Evolutionary conservation across 306 rosid species (phyloP).

Genomic region (Corylus americana): DNA sequence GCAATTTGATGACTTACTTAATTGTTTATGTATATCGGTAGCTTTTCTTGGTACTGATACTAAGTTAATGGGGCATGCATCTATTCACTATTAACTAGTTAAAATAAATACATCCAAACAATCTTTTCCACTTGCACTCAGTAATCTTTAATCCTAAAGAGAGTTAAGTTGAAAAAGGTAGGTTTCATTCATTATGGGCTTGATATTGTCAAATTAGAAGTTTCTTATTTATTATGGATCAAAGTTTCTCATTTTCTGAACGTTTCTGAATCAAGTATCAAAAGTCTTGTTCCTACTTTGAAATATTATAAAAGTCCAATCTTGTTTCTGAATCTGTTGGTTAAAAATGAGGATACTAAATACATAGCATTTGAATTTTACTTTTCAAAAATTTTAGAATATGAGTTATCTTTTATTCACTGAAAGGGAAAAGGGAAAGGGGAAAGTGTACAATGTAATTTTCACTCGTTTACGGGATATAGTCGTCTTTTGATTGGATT

Average conservation of each 20-base stretch:
- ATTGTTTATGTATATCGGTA: background rate
- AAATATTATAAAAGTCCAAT: no score
- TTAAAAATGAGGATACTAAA: no score
- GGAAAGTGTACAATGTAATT: no score
- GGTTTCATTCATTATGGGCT: background rate
- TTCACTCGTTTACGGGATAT: background rate
- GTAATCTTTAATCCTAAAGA: no score
- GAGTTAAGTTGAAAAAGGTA: background rate
- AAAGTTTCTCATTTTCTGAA: constrained; percentile 5
- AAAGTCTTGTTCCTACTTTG: no score
- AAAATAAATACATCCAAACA: no score
- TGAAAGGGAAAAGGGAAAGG: no score
- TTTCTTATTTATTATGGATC: background rate
- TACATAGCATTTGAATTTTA: constrained; percentile 6
- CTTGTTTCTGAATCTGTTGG: background rate
- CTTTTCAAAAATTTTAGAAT: background rate
- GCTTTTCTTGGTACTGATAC: background rate
- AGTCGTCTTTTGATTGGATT: constrained; percentile 16
- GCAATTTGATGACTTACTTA: background rate
- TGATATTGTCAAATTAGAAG: background rate
- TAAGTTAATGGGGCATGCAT: background rate
- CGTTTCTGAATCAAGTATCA: no score
- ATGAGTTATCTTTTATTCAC: background rate
- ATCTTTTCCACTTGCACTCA: no score
- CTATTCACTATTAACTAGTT: no score